phyloP scores from a whole-genome alignment of 306 rosid species.

The Prunus campanulata region DNA sequence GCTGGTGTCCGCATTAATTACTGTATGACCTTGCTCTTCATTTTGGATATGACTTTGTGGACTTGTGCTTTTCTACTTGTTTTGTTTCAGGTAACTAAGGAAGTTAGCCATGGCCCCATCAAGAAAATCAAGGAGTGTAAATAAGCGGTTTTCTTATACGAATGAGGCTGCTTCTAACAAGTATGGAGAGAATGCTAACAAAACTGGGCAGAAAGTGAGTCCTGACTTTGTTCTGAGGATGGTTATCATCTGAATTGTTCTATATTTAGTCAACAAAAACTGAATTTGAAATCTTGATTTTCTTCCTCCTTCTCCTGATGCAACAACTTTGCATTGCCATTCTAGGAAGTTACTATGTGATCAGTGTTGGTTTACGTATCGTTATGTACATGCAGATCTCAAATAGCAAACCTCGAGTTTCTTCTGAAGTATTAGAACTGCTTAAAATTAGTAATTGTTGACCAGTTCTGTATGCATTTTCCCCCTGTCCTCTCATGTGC shows the following conservation, averaged over 20 bases:
- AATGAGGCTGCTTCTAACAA: slow-evolving; percentile 58
- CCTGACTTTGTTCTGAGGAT: slow-evolving; percentile 45
- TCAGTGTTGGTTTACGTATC: not conserved
- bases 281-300: not conserved
- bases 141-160: slow-evolving; percentile 54
- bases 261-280: not conserved
- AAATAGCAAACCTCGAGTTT: not conserved
- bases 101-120: slow-evolving; percentile 72
- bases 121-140: slow-evolving; percentile 70
- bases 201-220: slow-evolving; percentile 59
- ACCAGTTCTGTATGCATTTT: slow-evolving; percentile 9
- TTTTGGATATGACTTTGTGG: slow-evolving; percentile 21
- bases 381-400: not conserved
- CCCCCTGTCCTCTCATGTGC: slow-evolving; percentile 32
- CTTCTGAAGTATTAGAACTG: not conserved
- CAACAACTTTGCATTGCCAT: not conserved
- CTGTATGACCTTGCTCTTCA: not conserved
- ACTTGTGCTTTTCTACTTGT: slow-evolving; percentile 30
- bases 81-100: slow-evolving; percentile 42
- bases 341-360: not conserved
- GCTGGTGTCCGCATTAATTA: not conserved
- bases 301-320: not conserved
- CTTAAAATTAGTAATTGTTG: slow-evolving; percentile 6
- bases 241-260: slow-evolving; percentile 21
- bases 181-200: slow-evolving; percentile 52